Conservation (phyloP, 2,329 filamentous ascomycete species). For the Exophiala bonariae region DNA sequence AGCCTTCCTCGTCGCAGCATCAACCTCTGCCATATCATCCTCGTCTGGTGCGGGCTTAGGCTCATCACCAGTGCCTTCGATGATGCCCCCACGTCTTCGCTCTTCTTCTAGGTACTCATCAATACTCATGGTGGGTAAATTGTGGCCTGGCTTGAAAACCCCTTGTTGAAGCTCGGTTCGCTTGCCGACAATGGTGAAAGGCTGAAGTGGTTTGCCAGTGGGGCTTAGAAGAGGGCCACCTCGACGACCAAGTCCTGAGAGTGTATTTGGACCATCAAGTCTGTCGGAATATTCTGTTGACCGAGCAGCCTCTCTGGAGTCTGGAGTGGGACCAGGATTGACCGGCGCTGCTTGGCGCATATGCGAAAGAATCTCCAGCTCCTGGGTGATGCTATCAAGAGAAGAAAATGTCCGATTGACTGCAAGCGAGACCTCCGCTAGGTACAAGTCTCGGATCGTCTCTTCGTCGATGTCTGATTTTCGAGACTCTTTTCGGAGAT, state of each 20-base stretch:
- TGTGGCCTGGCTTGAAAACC: conserved; percentile 89
- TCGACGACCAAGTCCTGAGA: conserved; percentile 50
- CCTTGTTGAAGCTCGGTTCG: conserved; percentile 73
- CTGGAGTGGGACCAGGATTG: conserved; percentile 32
- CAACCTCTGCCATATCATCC: conserved; percentile 83
- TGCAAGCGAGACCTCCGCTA: conserved; percentile 71
- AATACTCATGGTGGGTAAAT: conserved; percentile 93
- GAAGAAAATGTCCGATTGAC: conserved; percentile 80
- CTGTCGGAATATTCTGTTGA: conserved; percentile 64
- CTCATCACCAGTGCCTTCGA: conserved; percentile 77
- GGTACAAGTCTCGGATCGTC: conserved; percentile 73
- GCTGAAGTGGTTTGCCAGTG: conserved; percentile 81
- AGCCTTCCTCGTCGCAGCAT: conserved; percentile 89
- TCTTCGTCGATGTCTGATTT: conserved; percentile 66
- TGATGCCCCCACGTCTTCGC: conserved; percentile 76
- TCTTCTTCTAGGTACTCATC: conserved; percentile 98
- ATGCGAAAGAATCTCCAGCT: conserved; percentile 76
- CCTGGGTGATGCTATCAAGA: conserved; percentile 82
- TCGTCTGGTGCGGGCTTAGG: conserved; percentile 75
- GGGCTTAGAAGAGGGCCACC: conserved; percentile 73
- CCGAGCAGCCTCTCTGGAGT: conserved; percentile 31
- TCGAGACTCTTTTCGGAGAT: conserved; percentile 18
- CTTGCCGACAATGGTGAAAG: conserved; percentile 81
- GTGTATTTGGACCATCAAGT: conserved; percentile 64
- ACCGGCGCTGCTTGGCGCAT: conserved; percentile 60